These are phyloP conservation scores for Monascus ruber DNA, from an alignment of 2,329 filamentous ascomycete species.

Conservation along the genomic window DNA sequence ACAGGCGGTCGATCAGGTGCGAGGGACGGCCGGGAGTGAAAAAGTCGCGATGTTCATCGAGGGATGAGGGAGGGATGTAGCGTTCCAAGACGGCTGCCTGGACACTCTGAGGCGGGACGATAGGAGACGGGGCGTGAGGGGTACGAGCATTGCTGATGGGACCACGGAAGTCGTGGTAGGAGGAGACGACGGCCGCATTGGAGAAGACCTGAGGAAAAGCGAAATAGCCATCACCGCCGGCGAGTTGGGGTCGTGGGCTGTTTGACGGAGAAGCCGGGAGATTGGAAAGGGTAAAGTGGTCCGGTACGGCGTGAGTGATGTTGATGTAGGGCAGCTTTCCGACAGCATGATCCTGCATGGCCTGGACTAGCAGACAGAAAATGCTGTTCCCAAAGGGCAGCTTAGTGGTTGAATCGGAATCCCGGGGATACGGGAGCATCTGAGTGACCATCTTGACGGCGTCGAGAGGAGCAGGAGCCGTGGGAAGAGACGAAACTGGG, in stretches of 20 bases:
- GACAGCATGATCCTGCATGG: slow-evolving; percentile 42
- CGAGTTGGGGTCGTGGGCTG: slow-evolving; percentile 37
- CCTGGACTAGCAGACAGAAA: slow-evolving; percentile 44
- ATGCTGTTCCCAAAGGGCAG: slow-evolving; percentile 26
- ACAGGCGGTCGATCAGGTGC: slow-evolving; percentile 48
- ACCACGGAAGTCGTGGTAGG: slow-evolving; percentile 45
- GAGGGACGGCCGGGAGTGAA: slow-evolving; percentile 46
- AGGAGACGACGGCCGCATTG: slow-evolving; percentile 47
- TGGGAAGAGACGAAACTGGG: slow-evolving; percentile 26
- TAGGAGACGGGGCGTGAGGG: slow-evolving; percentile 46
- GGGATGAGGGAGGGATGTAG: slow-evolving; percentile 52
- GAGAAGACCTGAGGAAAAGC: slow-evolving; percentile 48
- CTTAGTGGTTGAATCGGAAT: slow-evolving; percentile 20
- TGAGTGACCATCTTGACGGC: slow-evolving; percentile 49
- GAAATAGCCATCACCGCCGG: slow-evolving; percentile 50
- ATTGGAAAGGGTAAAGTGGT: slow-evolving; percentile 50
- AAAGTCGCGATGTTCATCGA: slow-evolving; percentile 48
- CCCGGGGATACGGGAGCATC: slow-evolving; percentile 44
- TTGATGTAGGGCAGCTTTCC: slow-evolving; percentile 50
- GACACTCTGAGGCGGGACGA: slow-evolving; percentile 50
- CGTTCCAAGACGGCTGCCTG: slow-evolving; percentile 52
- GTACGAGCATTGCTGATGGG: slow-evolving; percentile 31
- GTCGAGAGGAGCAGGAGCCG: slow-evolving; percentile 25
- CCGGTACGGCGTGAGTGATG: slow-evolving; percentile 52
- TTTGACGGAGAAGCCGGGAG: slow-evolving; percentile 52